These are phyloP conservation scores for Venturia carpophila DNA, from an alignment of 2,329 filamentous ascomycete species.

Conservation along the genomic window DNA sequence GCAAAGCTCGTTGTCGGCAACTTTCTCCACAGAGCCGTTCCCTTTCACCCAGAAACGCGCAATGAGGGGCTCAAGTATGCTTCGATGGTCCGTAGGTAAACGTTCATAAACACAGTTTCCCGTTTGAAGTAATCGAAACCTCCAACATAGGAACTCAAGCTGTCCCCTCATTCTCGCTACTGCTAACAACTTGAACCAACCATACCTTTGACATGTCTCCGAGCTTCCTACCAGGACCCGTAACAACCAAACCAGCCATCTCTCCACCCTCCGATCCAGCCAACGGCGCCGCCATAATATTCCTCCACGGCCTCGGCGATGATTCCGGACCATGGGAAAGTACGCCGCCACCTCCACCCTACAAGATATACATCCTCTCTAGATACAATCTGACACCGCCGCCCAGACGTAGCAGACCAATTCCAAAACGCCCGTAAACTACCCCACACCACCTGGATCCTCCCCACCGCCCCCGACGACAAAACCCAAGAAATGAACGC, in stretches of 20 bases:
- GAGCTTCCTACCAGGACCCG: slow-evolving; percentile 19
- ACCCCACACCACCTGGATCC: slow-evolving; percentile 42
- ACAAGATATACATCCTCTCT: too few relatives aligned
- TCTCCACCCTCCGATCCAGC: slow-evolving; percentile 29
- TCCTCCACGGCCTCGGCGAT: slow-evolving; percentile 42
- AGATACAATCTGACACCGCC: neutral
- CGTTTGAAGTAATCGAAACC: neutral
- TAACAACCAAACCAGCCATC: slow-evolving; percentile 33
- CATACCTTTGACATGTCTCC: neutral
- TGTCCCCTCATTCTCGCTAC: neutral
- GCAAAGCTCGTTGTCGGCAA: neutral
- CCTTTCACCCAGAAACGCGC: slow-evolving; percentile 6
- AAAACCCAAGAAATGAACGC: slow-evolving; percentile 39
- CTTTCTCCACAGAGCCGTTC: neutral
- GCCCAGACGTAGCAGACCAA: slow-evolving; percentile 37
- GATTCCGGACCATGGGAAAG: slow-evolving; percentile 38
- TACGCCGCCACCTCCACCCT: slow-evolving; percentile 21
- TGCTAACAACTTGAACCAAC: too few relatives aligned
- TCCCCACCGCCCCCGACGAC: slow-evolving; percentile 43
- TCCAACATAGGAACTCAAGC: too few relatives aligned
- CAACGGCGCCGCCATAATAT: slow-evolving; percentile 38
- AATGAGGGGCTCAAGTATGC: slow-evolving; percentile 5
- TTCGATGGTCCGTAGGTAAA: neutral
- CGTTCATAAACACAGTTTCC: neutral
- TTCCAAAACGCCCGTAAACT: slow-evolving; percentile 43